Base-by-base conservation (phyloP, 1,284 basidiomycete genomes). In the Anthracocystis panici-leucophaei region DNA sequence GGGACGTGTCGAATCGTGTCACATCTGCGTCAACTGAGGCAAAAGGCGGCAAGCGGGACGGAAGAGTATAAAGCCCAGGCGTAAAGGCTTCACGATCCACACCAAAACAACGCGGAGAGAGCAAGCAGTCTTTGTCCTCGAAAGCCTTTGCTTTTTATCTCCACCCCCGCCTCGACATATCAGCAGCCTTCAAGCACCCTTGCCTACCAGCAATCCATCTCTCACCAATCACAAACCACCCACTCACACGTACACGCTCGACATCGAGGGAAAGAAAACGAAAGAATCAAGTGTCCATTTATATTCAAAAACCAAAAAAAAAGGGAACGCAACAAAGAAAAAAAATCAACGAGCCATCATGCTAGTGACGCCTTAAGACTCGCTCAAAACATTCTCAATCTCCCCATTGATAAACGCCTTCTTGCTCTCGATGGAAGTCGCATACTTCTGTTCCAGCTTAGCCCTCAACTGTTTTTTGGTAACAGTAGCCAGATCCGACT, bases 341-440 rank as follows among this genome's bases (percentile, higher is more conserved):
- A 48, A 1, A 18, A 48, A 29, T 20, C 41, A 7, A 10, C 8
- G 23, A 9, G 21, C 27, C 46, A 11, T 8, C 16, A 16, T 18
- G 11, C 25, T 8, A 18, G 14, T 27, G 16, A 11, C 29, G 2
- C n/a, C 3, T 51, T 31, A 76, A 6, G 65, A 63, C 48, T 76
- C 74, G 21, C 68, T 57, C 10, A 81, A 59, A 38, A 78, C 61
- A 2, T 65, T 59, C 38, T 83, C 82, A 27, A 84, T 83, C 55
- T 80, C 75, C 29, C 49, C 57, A 52, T 83, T 84, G 64, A 84
- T 69, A 45, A 81, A 83, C 9, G 76, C 68, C 57, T 84, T 84
- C 60, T 83, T 84, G 11, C 53, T 40, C 10, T 77, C 77, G 57
- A 84, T 77, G 23, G 77, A 55, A 12, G 65, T 73, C 3, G 65